Base-by-base conservation (phyloP, 2,329 filamentous ascomycete genomes). In the Berkeleyomyces rouxiae region DNA sequence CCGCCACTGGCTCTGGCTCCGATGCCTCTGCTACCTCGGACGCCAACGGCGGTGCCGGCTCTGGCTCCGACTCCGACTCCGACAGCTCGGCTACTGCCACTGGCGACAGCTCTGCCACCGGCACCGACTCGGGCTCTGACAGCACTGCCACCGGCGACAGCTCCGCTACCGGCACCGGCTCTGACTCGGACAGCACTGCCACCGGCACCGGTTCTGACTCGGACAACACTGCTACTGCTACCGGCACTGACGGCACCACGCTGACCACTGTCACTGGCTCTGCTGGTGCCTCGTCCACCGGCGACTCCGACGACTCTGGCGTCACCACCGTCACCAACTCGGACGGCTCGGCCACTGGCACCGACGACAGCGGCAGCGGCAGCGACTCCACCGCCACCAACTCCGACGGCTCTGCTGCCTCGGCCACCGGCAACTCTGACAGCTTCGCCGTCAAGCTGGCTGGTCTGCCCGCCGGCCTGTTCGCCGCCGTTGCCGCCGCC, bases 401-500 rank as follows among this genome's bases (percentile, higher is more conserved):
- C 46, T 70, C 68, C 10, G 49, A 68, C 33, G 67, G 67, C 44
- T 67, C 66, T 31, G 65, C 67, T 33, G 68, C 68, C 7, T 61
- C 69, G 43, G 68, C 67, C 23, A 62, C 66, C 23, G 67, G 64
- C 7, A 66, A 67, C 44, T 67, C 66, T 53, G 67, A 66, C 59
- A 66, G 63, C 43, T 67, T 67, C 49, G 71, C 70, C 65, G 72
- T 74, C 64, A 71, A 72, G 68, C 78, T 78, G 58, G 75, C 74
- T 63, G 77, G 74, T 44, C 76, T 77, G 31, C 67, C 67, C 47
- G 69, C 70, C 37, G 78, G 77, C 63, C 66, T 79, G 58, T 65
- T 80, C 47, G 78, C 77, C 60, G 78, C 75, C 31, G 78, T 76
- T 23, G 78, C 78, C 55, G 78, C 76, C 47, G 76, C 73, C 65